Base-by-base conservation (phyloP, 2,329 filamentous ascomycete genomes). In the Fusarium sp. region DNA sequence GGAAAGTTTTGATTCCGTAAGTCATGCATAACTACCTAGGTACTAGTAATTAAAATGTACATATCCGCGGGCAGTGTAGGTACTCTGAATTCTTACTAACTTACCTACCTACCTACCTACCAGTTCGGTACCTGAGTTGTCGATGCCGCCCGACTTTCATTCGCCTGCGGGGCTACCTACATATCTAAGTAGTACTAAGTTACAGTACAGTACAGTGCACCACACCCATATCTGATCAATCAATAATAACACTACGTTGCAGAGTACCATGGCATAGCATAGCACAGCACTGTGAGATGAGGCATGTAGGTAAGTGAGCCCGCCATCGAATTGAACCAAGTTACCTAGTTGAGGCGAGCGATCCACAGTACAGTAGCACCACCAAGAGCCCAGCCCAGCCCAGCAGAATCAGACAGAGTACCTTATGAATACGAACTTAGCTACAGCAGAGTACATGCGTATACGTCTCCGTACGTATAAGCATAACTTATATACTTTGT, bases 161-260 rank as follows among this genome's bases (percentile, higher is more conserved):
- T 52, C 14, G 34, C n/a, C 32, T 53, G 32, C 46, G 47, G 44
- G 54, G 32, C 46, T 37, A 42, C 55, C 24, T 49, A 22, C 22
- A 27, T 18, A 52, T 24, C 49, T 41, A 34, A 41, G 34, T n/a
- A 37, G 34, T 37, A n/a, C 34, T 11, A n/a, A n/a, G 18, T 37
- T 10, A n/a, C 32, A 37, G 32, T 37, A 37, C 11, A 34, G 32
- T 34, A 16, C 32, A 34, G 16, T 10, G 18, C 18, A 37, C 34
- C n/a, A 22, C 14, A 63, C 47, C 48, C 27, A 52, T 52, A 52
- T 52, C 49, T 41, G 49, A 52, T 52, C 34, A 41, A 40, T 52
- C 49, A 52, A 52, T 40, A 34, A 37, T 51, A 52, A 41, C 49
- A 25, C 32, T 52, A 25, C 47, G 42, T 22, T 53, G 47, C 47